Evolutionary conservation across 1,284 basidiomycete genomes (phyloP), one percentile per base, ranked within the genome.

Genomic region (Ganoderma meredithae): DNA sequence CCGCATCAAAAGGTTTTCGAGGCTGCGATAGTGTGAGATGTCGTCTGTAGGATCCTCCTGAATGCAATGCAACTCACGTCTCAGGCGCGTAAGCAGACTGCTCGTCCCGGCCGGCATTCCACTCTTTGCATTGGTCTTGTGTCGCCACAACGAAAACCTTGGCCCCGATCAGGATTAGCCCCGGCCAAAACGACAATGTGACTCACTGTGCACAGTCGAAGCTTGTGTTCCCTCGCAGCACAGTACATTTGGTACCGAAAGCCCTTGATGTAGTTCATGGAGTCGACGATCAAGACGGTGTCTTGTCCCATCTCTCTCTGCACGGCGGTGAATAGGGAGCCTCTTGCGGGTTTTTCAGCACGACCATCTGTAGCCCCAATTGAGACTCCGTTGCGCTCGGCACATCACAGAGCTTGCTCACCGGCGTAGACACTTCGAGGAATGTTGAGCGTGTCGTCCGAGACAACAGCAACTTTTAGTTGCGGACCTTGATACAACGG

Each of bases 211-310:
- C 93, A 53, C 52, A 95, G 91, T 33, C 96, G 85, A 41, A 96
- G 83, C 73, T 93, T 94, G 68, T 92, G 87, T 79, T 99, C 97
- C 59, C 96, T 84, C 3, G 96, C 96, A 0, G 95, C 95, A 77
- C 97, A 99, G 81, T 98, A 98, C 81, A 99, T 92, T 81, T 99
- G 97, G 80, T 99, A 99, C 47, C 97, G 89, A 77, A 96, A 98
- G 8, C 95, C 93, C 79, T 99, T 99, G 86, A 99, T 99, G 80
- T 99, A 98, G 77, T 98, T 97, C 72, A 95, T 88, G 8, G 92
- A 90, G 75, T 99, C 97, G 66, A 97, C 88, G 71, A 99, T 94
- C 62, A 53, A 13, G 52, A 53, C n/a, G 3, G 52, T 53, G 27
- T 93, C 90, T 41, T 82, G 80, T 27, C 85, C 86, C 72, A 99